phyloP scores from a whole-genome alignment of 129 eudicot species.

The Apium graveolens region DNA sequence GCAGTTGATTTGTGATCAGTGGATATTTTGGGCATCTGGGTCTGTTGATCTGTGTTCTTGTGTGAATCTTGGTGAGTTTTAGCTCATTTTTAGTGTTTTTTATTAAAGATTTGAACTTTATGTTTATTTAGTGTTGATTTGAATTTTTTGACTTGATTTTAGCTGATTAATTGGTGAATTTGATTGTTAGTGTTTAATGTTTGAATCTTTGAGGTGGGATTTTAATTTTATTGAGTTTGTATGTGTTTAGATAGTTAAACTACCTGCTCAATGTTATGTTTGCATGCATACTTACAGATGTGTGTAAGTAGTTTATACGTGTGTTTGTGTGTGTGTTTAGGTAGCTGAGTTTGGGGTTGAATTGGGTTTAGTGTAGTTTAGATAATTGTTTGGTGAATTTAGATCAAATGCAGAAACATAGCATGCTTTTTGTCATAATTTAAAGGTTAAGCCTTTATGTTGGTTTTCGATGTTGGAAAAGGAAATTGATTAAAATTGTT shows the following conservation, averaged over 20 bases:
- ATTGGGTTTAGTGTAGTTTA: neutral
- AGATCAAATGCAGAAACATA: neutral
- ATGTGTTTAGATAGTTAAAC: neutral
- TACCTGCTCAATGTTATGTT: neutral
- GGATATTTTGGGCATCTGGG: conserved; percentile 8
- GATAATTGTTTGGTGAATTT: conserved; percentile 2
- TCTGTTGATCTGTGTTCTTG: neutral
- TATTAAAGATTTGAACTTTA: neutral
- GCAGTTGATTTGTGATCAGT: conserved; percentile 2
- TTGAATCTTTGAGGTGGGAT: neutral
- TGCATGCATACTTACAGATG: neutral
- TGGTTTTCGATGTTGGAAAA: neutral
- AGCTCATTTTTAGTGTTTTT: neutral
- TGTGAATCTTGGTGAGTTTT: conserved; percentile 2
- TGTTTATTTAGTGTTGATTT: neutral
- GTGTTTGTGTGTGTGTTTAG: neutral
- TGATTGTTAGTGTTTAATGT: neutral
- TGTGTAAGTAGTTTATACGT: neutral
- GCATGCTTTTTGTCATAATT: neutral
- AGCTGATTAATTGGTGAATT: neutral
- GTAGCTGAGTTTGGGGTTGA: neutral
- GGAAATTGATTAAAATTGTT: neutral
- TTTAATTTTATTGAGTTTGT: neutral
- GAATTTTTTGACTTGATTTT: neutral
- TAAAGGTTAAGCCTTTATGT: neutral